A percentile compares a stretch with the other conserved stretches of the same genome.
Evolutionary conservation across 176 grass and related monocot species (phyloP).

Genomic region (Aegilops longissima): DNA sequence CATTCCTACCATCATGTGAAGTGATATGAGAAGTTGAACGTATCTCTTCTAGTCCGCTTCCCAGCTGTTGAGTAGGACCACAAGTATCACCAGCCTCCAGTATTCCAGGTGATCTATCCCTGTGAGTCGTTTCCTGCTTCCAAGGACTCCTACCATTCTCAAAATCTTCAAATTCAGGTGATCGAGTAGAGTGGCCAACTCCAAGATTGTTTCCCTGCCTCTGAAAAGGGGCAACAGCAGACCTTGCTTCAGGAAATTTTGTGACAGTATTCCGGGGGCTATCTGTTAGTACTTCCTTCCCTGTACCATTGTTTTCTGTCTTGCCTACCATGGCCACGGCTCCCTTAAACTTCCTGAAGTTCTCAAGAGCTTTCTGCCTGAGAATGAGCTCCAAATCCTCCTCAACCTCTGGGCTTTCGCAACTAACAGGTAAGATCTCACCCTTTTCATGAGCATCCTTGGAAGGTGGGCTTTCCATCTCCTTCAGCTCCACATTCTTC

Average conservation of each 20-base stretch:
- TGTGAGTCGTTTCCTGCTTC: conserved; percentile 27
- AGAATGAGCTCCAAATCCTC: conserved; percentile 81
- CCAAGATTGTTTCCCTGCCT: conserved; percentile 35
- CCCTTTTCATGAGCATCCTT: neutral
- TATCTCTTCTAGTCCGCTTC: neutral
- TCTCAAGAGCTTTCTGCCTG: conserved; percentile 85
- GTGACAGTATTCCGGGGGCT: neutral
- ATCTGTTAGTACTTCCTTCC: conserved; percentile 20
- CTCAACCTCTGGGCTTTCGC: conserved; percentile 34
- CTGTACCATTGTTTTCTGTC: conserved; percentile 26
- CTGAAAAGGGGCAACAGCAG: conserved; percentile 2
- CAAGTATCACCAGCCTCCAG: neutral
- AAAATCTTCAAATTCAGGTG: conserved; percentile 27
- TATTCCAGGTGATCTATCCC: conserved; percentile 14
- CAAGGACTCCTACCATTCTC: neutral
- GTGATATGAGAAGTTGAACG: neutral
- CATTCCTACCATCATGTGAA: conserved; percentile 29
- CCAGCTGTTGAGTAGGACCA: neutral
- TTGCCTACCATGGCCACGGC: conserved; percentile 12
- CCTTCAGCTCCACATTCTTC: conserved; percentile 18
- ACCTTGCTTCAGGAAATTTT: conserved; percentile 26
- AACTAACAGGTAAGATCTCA: conserved; percentile 27
- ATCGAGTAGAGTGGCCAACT: conserved; percentile 6
- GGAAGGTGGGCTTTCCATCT: conserved; percentile 18
- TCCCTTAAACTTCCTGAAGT: conserved; percentile 76